Evolutionary conservation across 2,329 filamentous ascomycete genomes (phyloP).

Genomic region (Epichloe sylvatica): DNA sequence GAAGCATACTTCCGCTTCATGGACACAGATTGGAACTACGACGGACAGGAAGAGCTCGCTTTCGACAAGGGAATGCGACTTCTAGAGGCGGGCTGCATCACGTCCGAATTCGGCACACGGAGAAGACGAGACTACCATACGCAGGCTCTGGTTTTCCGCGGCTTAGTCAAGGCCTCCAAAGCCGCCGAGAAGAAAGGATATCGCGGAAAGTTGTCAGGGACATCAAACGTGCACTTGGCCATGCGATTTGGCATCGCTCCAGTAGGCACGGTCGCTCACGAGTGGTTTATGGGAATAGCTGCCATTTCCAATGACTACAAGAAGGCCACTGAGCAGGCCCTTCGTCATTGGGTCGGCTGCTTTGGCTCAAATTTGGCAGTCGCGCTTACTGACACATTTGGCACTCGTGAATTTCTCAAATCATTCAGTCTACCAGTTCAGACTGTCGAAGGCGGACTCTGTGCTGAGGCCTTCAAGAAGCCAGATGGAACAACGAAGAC

Average conservation of each 20-base stretch:
- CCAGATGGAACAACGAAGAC: conserved; percentile 35
- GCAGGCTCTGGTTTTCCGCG: conserved; percentile 80
- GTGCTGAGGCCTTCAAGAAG: conserved; percentile 27
- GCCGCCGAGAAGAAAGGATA: conserved; percentile 52
- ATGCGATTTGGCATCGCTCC: conserved; percentile 80
- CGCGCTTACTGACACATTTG: conserved; percentile 91
- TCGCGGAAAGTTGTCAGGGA: conserved; percentile 65
- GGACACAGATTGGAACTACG: conserved; percentile 83
- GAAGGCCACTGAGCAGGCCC: conserved; percentile 66
- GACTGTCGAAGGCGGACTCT: conserved; percentile 27
- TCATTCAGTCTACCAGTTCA: conserved; percentile 59
- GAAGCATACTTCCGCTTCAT: conserved; percentile 97
- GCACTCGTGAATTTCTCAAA: conserved; percentile 74
- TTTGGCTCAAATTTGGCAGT: conserved; percentile 79
- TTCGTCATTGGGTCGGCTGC: conserved; percentile 80
- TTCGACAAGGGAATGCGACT: conserved; percentile 66
- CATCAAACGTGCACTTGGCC: conserved; percentile 92
- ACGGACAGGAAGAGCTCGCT: conserved; percentile 73
- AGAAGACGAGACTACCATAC: conserved; percentile 87
- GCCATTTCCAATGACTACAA: conserved; percentile 79
- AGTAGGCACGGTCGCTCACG: conserved; percentile 81
- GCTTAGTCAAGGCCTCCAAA: conserved; percentile 64
- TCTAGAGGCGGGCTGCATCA: conserved; percentile 68
- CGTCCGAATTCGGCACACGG: conserved; percentile 89
- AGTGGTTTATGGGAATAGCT: conserved; percentile 99